phyloP scores from a whole-genome alignment of 2,329 filamentous ascomycete genomes.

The Aspergillus caelatus region DNA sequence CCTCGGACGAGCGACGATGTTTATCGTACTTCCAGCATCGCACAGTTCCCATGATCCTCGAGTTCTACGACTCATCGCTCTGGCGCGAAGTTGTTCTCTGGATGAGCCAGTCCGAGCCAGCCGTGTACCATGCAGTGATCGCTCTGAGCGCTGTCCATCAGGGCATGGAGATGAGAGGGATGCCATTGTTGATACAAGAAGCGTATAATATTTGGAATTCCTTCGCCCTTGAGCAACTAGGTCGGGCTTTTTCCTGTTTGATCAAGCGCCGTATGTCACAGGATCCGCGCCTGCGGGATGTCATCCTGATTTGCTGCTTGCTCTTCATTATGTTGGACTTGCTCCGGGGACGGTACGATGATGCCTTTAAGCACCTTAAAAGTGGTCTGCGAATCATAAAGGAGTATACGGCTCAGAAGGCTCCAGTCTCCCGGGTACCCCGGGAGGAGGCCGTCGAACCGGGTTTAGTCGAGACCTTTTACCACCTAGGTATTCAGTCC shows the following conservation, averaged over 20 bases:
- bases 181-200: neutral
- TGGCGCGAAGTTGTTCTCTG: conserved; percentile 18
- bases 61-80: conserved; percentile 6
- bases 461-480: neutral
- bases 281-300: conserved; percentile 16
- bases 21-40: conserved; percentile 4
- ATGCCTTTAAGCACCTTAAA: conserved; percentile 14
- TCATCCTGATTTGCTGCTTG: conserved; percentile 20
- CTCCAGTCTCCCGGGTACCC: neutral
- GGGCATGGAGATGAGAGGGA: conserved; percentile 3
- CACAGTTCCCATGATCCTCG: neutral
- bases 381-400: neutral
- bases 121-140: conserved; percentile 21
- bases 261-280: conserved; percentile 15
- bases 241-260: conserved; percentile 2
- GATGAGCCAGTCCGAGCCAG: conserved; percentile 16
- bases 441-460: neutral
- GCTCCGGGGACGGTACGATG: conserved; percentile 15
- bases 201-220: neutral
- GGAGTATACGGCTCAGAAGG: neutral
- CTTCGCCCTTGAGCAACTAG: conserved; percentile 1
- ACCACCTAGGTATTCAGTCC: neutral
- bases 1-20: conserved; percentile 4
- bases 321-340: conserved; percentile 19
- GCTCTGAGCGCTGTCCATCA: conserved; percentile 19